Evolutionary conservation across 495 filamentous ascomycete genomes (phyloP), one percentile per base, ranked within the genome.

Genomic region (Neurospora tetraspora): DNA sequence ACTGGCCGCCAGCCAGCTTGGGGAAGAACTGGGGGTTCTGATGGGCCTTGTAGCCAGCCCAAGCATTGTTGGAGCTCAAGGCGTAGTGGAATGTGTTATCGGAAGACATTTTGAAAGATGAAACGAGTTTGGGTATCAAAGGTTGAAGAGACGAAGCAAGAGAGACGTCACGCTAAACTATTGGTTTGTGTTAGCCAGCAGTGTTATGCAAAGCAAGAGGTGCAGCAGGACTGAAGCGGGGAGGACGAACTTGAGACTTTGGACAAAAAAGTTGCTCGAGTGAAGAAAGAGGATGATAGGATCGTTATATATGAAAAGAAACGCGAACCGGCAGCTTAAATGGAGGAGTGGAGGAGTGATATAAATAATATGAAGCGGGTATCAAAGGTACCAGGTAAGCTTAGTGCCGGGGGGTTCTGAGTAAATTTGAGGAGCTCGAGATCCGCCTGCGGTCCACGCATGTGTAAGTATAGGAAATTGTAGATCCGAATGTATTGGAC

Each of bases 1-100:
- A 77, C 78, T 97, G 94, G 73, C 91, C 90, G 53, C 79, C 81
- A 12, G 89, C 89, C 38, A 93, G 85, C 75, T 85, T 88, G 43
- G 88, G 85, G 83, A 96, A 93, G 82, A 93, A 90, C 16, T 89
- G 82, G 8, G 93, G 91, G 71, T 94, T 87, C 72, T 89, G 83
- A 69, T 88, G 83, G 59, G 86, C 80, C 71, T 89, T 91, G 76
- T 90, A 87, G 69, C 86, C 85, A 16, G 89, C 89, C 91, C 90
- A 95, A 75, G 89, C 85, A 77, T 90, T 89, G 85, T 94, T 95
- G 78, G 84, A 85, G 78, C 85, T 83, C 75, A 92, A 77, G 74
- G 86, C 84, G 70, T 85, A 85, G 69, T 86, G 77, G 75, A 90
- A 88, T 69, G 82, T 76, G 80, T 89, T 84, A 79, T 82, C 83